Conservation (phyloP, 2,329 filamentous ascomycete genomes). For the Exserohilum turcica region DNA sequence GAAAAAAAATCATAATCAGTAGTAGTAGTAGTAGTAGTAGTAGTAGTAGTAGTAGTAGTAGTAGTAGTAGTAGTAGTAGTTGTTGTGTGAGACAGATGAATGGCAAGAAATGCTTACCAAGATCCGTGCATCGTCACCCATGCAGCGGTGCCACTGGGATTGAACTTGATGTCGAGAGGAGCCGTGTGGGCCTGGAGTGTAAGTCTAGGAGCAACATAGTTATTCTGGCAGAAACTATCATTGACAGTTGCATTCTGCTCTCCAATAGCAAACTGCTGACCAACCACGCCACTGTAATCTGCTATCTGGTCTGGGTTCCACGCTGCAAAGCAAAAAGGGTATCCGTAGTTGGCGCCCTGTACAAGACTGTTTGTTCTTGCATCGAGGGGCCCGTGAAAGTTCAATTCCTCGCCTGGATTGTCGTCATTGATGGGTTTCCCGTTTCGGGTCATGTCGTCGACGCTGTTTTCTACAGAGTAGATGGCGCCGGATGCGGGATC, state of each 20-base stretch:
- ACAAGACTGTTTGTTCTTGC: constrained; percentile 50
- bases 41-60: no score
- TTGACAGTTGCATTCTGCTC: constrained; percentile 53
- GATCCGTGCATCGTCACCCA: constrained; percentile 75
- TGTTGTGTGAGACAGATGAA: no score
- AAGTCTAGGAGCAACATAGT: constrained; percentile 56
- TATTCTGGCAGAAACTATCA: constrained; percentile 52
- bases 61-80: no score
- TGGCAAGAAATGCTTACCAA: no score
- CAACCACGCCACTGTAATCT: constrained; percentile 52
- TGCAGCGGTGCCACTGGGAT: constrained; percentile 60
- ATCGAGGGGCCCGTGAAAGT: constrained; percentile 69
- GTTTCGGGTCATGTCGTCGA: constrained; percentile 65
- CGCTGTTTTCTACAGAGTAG: constrained; percentile 70
- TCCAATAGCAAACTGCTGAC: constrained; percentile 58
- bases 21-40: constrained; percentile 2
- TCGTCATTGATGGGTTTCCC: constrained; percentile 67
- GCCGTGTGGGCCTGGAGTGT: constrained; percentile 71
- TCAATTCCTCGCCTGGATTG: constrained; percentile 76
- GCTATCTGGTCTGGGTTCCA: constrained; percentile 63
- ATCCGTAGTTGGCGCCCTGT: constrained; percentile 68
- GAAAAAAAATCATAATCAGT: no score
- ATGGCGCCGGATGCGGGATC: constrained; percentile 59
- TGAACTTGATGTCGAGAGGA: constrained; percentile 73
- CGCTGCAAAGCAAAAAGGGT: constrained; percentile 70